Evolutionary conservation across 306 rosid species (phyloP).

Genomic region (Sicyos edulis): DNA sequence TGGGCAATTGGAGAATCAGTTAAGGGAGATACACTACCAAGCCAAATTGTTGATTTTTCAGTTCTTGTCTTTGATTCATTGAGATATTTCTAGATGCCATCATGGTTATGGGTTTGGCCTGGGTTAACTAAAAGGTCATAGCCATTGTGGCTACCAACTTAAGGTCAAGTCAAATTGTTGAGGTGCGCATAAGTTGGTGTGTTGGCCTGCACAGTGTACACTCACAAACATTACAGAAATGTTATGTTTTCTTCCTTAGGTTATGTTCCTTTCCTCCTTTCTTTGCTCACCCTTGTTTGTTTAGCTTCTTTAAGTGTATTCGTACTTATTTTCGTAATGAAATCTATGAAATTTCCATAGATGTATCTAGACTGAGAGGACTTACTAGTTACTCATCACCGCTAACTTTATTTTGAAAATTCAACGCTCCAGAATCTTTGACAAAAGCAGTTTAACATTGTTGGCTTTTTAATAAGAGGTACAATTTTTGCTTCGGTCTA

Average conservation of each 20-base stretch:
- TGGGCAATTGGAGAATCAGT: background rate
- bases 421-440: background rate
- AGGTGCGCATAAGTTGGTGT: too few species aligned
- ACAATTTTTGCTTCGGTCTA: too few species aligned
- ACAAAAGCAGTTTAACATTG: background rate
- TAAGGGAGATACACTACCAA: background rate
- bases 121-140: too few species aligned
- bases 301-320: background rate
- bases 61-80: background rate
- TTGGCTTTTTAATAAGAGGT: too few species aligned
- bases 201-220: too few species aligned
- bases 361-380: background rate
- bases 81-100: background rate
- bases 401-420: background rate
- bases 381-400: background rate
- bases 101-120: too few species aligned
- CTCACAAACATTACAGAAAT: too few species aligned
- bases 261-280: too few species aligned
- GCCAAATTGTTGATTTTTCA: background rate
- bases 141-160: too few species aligned
- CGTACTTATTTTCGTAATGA: background rate
- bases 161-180: too few species aligned
- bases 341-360: background rate
- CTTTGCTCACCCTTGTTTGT: background rate
- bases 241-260: too few species aligned